Evolutionary conservation across 129 eudicot genomes (phyloP).

Genomic region (Heracleum sosnowskyi): DNA sequence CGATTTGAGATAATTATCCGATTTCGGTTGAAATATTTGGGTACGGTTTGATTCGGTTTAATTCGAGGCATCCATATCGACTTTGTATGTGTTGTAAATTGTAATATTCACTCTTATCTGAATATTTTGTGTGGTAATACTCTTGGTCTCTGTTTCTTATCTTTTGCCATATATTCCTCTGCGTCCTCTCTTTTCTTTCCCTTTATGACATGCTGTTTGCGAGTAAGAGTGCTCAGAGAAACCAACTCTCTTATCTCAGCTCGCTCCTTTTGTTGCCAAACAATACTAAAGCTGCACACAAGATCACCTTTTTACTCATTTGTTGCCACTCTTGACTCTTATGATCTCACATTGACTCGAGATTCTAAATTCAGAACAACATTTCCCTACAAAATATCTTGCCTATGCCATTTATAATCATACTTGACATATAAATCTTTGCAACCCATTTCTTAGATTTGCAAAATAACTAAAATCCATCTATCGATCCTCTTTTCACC

Average conservation of each 20-base stretch:
- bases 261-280: not conserved
- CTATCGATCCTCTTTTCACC: not conserved
- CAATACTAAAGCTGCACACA: not conserved
- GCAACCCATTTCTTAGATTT: constrained; percentile 3
- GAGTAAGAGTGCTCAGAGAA: not conserved
- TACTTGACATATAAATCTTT: not conserved
- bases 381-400: not conserved
- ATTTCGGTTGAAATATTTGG: too few species aligned
- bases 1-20: not conserved
- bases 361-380: not conserved
- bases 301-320: not conserved
- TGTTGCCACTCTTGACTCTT: not conserved
- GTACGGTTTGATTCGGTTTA: not conserved
- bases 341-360: not conserved
- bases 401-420: not conserved
- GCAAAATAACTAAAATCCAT: not conserved
- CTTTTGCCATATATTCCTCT: not conserved
- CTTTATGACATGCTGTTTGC: not conserved
- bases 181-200: not conserved
- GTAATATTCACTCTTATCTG: too few species aligned
- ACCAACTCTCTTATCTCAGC: not conserved
- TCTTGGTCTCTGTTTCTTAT: not conserved
- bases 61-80: too few species aligned
- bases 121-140: not conserved
- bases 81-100: too few species aligned